phyloP scores from a whole-genome alignment of 1,284 basidiomycete species.

The Ustilago crameri region DNA sequence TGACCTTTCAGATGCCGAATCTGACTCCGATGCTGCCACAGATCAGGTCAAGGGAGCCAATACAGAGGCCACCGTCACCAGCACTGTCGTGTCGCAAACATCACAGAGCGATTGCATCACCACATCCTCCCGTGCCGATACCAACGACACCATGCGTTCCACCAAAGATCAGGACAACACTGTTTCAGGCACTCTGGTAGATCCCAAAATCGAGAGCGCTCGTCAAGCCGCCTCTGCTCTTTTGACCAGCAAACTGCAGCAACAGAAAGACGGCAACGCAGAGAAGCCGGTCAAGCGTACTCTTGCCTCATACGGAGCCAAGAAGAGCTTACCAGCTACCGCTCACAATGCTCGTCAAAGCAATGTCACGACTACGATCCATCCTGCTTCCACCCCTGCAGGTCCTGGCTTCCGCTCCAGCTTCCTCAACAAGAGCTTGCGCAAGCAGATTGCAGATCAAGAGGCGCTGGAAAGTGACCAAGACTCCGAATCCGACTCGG shows the following conservation, averaged over 20 bases:
- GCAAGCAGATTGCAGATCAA: constrained; percentile 55
- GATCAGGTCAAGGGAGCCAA: neutral
- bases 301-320: constrained; percentile 45
- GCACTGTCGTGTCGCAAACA: constrained; percentile 20
- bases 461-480: constrained; percentile 32
- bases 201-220: constrained; percentile 37
- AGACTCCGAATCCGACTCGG: constrained; percentile 37
- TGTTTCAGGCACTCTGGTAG: constrained; percentile 18
- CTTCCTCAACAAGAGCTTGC: constrained; percentile 65
- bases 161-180: constrained; percentile 25
- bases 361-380: constrained; percentile 28
- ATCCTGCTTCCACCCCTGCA: constrained; percentile 47
- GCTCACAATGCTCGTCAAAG: constrained; percentile 19
- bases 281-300: constrained; percentile 49
- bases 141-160: constrained; percentile 30
- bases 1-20: constrained; percentile 13
- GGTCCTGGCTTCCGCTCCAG: constrained; percentile 51
- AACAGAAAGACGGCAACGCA: constrained; percentile 27
- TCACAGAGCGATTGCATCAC: constrained; percentile 22
- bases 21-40: neutral
- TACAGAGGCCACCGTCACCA: constrained; percentile 24
- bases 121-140: constrained; percentile 19
- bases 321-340: constrained; percentile 48
- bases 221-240: constrained; percentile 35
- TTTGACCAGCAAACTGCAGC: constrained; percentile 22